phyloP scores from a whole-genome alignment of 73 alveolate species.

The Symbiodinium natans region DNA sequence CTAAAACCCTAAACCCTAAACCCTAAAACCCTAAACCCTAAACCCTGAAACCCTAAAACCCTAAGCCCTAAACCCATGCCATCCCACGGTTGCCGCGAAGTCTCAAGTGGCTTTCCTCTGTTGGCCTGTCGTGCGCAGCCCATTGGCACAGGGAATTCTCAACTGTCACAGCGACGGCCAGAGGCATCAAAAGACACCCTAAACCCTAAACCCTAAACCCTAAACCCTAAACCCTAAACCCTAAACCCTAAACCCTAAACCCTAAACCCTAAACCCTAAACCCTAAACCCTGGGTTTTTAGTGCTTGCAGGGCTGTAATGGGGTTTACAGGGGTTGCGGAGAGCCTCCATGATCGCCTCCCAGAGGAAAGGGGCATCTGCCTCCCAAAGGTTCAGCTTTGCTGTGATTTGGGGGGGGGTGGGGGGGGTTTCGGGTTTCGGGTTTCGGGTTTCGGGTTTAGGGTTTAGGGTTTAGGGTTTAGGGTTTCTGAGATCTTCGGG shows the following conservation, averaged over 20 bases:
- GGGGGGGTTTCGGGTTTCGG: too few species aligned
- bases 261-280: background rate
- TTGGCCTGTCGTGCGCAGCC: background rate
- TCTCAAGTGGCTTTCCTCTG: background rate
- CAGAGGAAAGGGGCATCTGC: conserved; percentile 1
- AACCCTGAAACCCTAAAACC: background rate
- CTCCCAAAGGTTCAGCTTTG: too few species aligned
- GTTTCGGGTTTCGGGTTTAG: too few species aligned
- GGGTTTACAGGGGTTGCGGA: too few species aligned
- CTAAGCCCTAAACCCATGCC: background rate
- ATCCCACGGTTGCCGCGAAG: background rate
- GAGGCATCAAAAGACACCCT: too few species aligned
- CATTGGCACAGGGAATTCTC: background rate
- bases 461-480: too few species aligned
- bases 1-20: background rate
- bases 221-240: background rate
- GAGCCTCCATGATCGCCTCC: conserved; percentile 10
- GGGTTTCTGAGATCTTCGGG: too few species aligned
- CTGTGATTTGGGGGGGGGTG: too few species aligned
- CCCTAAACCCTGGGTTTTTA: background rate
- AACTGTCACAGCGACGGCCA: too few species aligned
- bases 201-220: background rate
- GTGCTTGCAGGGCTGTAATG: too few species aligned
- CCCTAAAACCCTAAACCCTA: background rate
- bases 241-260: background rate